Conservation (phyloP, 495 filamentous ascomycete species). For the Thermothielavioides terrestris region DNA sequence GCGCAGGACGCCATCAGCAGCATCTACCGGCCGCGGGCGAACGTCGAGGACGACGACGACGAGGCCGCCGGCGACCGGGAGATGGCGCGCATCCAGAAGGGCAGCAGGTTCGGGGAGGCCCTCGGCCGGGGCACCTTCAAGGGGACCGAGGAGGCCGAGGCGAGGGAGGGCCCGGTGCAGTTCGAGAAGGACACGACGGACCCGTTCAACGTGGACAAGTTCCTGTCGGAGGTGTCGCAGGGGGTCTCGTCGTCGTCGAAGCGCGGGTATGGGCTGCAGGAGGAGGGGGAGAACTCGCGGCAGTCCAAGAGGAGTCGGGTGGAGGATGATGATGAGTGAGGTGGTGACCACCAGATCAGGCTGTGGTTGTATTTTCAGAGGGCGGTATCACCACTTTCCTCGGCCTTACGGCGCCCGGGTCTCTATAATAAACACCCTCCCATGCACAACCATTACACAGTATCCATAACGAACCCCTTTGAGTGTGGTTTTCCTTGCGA, state of each 20-base stretch:
- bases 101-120: constrained; percentile 69
- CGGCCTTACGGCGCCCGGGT: no score
- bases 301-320: constrained; percentile 69
- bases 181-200: constrained; percentile 89
- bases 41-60: constrained; percentile 61
- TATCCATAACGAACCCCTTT: no score
- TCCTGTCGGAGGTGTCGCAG: constrained; percentile 70
- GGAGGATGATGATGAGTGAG: constrained; percentile 56
- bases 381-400: no score
- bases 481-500: no score
- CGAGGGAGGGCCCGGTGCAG: constrained; percentile 84
- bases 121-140: constrained; percentile 87
- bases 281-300: constrained; percentile 58
- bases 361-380: neutral
- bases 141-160: constrained; percentile 81
- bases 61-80: constrained; percentile 73
- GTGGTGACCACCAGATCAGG: neutral
- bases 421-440: no score
- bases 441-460: no score
- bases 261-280: constrained; percentile 81
- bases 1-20: constrained; percentile 92
- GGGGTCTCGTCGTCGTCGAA: constrained; percentile 44
- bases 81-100: constrained; percentile 78
- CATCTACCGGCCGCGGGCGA: constrained; percentile 80
- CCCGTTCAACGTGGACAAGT: constrained; percentile 87